A percentile compares a stretch with the other conserved stretches of the same genome.
Evolutionary conservation across 805 yeast genomes (phyloP).

Genomic region (Metschnikowia borealis): DNA sequence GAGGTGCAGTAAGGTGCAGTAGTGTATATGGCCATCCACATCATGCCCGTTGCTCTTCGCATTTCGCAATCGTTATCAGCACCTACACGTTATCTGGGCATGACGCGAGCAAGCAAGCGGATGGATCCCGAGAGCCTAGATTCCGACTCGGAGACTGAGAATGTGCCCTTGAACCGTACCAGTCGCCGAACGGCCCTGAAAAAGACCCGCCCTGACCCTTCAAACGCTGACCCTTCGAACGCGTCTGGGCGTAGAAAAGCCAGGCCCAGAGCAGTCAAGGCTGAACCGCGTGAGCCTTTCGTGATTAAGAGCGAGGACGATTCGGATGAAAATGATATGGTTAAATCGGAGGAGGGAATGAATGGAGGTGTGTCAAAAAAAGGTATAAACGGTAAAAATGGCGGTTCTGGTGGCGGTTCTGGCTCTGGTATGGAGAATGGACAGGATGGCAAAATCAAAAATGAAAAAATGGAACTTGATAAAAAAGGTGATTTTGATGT

Average conservation of each 20-base stretch:
- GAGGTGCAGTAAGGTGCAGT: no score
- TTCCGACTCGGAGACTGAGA: not conserved
- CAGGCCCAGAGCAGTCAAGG: not conserved
- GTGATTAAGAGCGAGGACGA: not conserved
- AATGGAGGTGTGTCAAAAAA: no score
- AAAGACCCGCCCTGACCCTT: not conserved
- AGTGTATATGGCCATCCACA: not conserved
- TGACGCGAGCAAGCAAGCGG: not conserved
- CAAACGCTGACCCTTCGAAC: not conserved
- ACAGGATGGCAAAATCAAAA: not conserved
- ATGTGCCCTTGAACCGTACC: not conserved
- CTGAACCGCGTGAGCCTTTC: not conserved
- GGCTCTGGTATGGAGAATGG: not conserved
- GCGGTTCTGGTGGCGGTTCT: no score
- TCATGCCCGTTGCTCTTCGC: slow-evolving; percentile 2
- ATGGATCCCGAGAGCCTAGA: not conserved
- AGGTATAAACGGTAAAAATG: no score
- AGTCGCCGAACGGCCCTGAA: not conserved
- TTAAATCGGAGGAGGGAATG: no score
- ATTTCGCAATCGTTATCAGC: slow-evolving; percentile 4
- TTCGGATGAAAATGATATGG: no score
- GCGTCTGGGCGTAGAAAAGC: not conserved
- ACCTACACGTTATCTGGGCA: not conserved
- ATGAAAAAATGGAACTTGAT: not conserved
- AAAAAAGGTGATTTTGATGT: not conserved